Conservation (phyloP, 208 protist genomes). For the Acanthamoeba lenticulata region DNA sequence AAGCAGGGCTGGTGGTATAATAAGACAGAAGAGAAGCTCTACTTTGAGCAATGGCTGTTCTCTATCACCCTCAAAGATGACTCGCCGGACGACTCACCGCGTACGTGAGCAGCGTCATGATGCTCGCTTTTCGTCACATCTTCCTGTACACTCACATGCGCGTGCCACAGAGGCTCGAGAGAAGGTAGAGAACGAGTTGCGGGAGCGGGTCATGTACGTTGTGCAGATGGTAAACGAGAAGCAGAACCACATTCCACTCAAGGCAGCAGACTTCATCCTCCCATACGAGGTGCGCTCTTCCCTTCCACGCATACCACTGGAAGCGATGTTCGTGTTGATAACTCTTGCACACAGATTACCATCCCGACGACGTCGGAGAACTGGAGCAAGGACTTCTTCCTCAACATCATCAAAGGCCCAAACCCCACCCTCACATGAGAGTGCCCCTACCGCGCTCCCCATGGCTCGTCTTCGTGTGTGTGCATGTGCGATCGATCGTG, state of each 20-base stretch:
- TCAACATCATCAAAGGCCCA: slow-evolving; percentile 47
- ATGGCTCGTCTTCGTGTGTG: no score
- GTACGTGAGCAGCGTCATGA: background rate
- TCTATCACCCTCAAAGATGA: slow-evolving; percentile 20
- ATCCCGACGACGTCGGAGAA: slow-evolving; percentile 39
- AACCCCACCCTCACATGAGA: slow-evolving; percentile 27
- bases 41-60: slow-evolving; percentile 61
- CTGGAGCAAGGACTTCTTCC: slow-evolving; percentile 50
- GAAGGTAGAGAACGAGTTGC: background rate
- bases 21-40: slow-evolving; percentile 35
- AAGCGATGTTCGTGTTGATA: background rate
- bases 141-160: background rate
- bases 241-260: slow-evolving; percentile 61
- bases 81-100: background rate
- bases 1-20: slow-evolving; percentile 30
- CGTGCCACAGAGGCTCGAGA: slow-evolving; percentile 9
- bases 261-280: slow-evolving; percentile 28
- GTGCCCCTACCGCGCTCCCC: no score
- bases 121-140: background rate
- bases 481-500: no score
- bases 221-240: slow-evolving; percentile 60
- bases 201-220: slow-evolving; percentile 31
- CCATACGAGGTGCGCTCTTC: background rate
- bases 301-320: background rate
- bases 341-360: background rate